phyloP scores from a whole-genome alignment of 2,329 filamentous ascomycete genomes.

The Aspergillus ruber region DNA sequence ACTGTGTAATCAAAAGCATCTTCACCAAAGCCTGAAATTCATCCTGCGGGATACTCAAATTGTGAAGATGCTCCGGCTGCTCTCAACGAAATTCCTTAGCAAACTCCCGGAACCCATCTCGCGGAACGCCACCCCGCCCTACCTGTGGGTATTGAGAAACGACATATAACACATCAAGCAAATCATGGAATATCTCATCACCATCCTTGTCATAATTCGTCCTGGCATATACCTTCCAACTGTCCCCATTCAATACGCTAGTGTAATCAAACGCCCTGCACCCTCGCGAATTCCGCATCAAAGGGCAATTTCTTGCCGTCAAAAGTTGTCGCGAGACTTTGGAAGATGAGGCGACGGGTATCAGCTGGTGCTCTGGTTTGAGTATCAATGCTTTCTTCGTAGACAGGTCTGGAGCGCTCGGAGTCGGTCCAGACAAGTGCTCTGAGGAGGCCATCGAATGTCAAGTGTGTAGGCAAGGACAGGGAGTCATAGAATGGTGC shows the following conservation, averaged over 20 bases:
- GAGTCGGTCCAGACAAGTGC: neutral
- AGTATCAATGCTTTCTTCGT: neutral
- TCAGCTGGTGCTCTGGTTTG: neutral
- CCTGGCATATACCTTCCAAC: neutral
- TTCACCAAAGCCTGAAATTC: neutral
- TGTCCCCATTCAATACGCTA: neutral
- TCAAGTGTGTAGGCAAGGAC: neutral
- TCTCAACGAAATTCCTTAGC: neutral
- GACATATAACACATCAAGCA: neutral
- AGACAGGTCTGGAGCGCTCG: neutral
- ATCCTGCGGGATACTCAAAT: neutral
- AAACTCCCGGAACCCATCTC: neutral
- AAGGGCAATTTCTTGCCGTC: neutral
- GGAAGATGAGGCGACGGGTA: neutral
- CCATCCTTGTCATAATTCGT: neutral
- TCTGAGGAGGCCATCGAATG: neutral
- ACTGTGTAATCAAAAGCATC: neutral
- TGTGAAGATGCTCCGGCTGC: neutral
- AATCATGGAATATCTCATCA: neutral
- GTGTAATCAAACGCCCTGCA: neutral
- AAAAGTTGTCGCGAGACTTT: neutral
- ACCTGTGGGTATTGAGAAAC: neutral
- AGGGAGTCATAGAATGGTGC: neutral
- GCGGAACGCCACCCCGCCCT: neutral
- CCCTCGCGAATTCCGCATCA: neutral